phyloP scores from a whole-genome alignment of 169 alveolate genomes.

The Amoebophrya sp. region DNA sequence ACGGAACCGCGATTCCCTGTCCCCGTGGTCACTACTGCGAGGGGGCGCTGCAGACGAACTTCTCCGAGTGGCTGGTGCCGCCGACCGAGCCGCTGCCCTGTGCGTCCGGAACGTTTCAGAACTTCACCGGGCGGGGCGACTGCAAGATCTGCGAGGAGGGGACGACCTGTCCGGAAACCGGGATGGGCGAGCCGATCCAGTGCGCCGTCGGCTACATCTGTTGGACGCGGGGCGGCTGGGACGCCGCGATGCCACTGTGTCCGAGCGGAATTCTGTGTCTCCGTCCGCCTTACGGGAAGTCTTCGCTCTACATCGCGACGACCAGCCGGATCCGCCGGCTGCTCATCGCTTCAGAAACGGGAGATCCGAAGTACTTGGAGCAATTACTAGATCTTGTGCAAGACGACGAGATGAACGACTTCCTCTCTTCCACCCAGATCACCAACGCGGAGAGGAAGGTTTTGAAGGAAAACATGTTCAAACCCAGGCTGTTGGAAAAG shows the following conservation, averaged over 20 bases:
- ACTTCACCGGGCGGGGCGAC: conserved; percentile 27
- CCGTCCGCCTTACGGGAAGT: conserved; percentile 14
- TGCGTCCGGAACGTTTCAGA: conserved; percentile 22
- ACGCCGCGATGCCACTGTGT: conserved; percentile 24
- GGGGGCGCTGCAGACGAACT: conserved; percentile 33
- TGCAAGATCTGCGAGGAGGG: conserved; percentile 32
- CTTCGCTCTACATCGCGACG: neutral
- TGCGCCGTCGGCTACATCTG: conserved; percentile 21
- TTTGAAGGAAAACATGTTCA: neutral
- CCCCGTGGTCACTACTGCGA: conserved; percentile 37
- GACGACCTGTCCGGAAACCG: neutral
- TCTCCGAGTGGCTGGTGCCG: conserved; percentile 24
- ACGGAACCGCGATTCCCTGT: conserved; percentile 12
- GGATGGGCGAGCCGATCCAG: neutral
- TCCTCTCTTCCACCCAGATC: neutral
- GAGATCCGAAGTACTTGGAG: neutral
- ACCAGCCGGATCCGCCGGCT: neutral
- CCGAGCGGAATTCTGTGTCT: conserved; percentile 18
- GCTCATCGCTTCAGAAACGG: neutral
- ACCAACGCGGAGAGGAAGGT: neutral
- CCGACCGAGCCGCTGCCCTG: conserved; percentile 30
- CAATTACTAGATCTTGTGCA: neutral
- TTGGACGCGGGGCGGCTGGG: conserved; percentile 27
- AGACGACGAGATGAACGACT: neutral
- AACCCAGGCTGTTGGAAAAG: neutral